phyloP scores from a whole-genome alignment of 192 early-diverging fungal genomes.

The Backusella macrospora region DNA sequence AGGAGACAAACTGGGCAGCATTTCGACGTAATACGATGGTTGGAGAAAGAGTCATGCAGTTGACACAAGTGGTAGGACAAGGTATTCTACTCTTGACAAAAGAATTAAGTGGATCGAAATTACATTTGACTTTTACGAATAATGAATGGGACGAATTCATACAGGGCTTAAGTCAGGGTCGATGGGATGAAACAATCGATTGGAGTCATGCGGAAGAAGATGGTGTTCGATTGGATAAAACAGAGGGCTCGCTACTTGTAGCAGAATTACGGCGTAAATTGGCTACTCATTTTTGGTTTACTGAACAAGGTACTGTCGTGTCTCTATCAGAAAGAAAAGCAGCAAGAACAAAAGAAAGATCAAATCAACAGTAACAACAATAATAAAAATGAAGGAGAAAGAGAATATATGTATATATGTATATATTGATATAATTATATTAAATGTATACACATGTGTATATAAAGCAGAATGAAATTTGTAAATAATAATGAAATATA shows the following conservation, averaged over 20 bases:
- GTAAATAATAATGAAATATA: background rate
- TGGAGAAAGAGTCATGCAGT: slow-evolving; percentile 42
- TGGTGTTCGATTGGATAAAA: background rate
- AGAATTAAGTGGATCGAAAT: slow-evolving; percentile 50
- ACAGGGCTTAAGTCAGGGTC: slow-evolving; percentile 19
- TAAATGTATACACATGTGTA: background rate
- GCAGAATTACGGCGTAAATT: slow-evolving; percentile 29
- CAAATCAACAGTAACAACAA: background rate
- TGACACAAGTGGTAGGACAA: slow-evolving; percentile 43
- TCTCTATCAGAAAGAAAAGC: background rate
- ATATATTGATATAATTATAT: background rate
- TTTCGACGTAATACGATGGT: slow-evolving; percentile 46
- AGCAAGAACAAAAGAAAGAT: background rate
- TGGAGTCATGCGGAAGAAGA: slow-evolving; percentile 13
- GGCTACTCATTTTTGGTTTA: slow-evolving; percentile 26
- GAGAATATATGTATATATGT: no score
- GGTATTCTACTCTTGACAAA: slow-evolving; percentile 53
- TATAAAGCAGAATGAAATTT: background rate
- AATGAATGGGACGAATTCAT: slow-evolving; percentile 48
- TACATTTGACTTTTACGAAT: slow-evolving; percentile 47
- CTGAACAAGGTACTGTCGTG: slow-evolving; percentile 13
- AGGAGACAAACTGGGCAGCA: slow-evolving; percentile 43
- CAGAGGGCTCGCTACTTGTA: slow-evolving; percentile 20
- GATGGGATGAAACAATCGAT: slow-evolving; percentile 33
- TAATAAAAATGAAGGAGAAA: background rate